Base-by-base conservation (phyloP, 352 stramenopile genomes). In the Globisporangium middletonii region DNA sequence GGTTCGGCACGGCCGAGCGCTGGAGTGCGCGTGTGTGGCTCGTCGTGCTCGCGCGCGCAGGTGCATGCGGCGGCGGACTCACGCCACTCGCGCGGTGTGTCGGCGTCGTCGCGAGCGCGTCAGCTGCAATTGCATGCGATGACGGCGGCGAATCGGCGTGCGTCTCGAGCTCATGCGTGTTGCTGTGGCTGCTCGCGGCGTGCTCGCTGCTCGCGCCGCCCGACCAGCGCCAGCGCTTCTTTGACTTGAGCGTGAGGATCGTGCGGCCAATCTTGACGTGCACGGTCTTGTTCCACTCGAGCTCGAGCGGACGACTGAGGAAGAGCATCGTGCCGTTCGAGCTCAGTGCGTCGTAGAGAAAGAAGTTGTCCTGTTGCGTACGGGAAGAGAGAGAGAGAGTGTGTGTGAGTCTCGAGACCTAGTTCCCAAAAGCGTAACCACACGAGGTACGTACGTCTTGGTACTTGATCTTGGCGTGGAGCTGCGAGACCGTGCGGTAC, bases 301-400 rank as follows among this genome's bases (percentile, higher is more conserved):
- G 55, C 56, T 93, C 79, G 19, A 93, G 65, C 2, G 83, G 83
- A 35, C 79, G 83, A 55, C 77, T 91, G 44, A 93, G 59, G 52
- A 93, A 93, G 38, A 93, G 62, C 83, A 93, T 93, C 19, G 83
- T 93, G 28, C 83, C 83, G 58, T 93, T 93, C n/a, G 83, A 93
- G 51, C 79, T 90, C 30, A 68, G 66, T 4, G 79, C 81, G 56
- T 93, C 83, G 59, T 73, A 84, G 13, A 93, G 67, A 30, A 82
- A 82, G 37, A 93, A 93, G 45, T 93, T 65, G 50, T 86, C 77
- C 83, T 93, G 57, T 37, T 6, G 26, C 18, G 1, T 50, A 46
- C n/a, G n/a, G 8, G 45, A 57, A 11, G 60, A 28, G 16, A 52
- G 46, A 51, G 18, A 56, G 44, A 16, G 11, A 23, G 19, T 55